Base-by-base conservation (phyloP, 116 monocot species). In the Dioscorea cayenensis region DNA sequence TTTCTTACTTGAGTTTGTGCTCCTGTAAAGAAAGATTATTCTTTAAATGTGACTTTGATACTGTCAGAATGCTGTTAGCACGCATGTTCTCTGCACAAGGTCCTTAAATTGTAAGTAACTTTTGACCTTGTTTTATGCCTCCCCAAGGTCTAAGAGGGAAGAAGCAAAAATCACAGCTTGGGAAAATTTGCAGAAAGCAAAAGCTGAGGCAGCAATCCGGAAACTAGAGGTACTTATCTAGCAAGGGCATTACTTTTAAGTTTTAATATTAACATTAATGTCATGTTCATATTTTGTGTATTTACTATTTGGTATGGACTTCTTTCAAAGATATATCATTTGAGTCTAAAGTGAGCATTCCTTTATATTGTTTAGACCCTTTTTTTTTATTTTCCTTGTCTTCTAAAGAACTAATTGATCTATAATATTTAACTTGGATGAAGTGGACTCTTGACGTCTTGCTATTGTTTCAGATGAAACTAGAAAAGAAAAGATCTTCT, bases 131-230 rank as follows among this genome's bases (percentile, higher is more conserved):
- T 18, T 8, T 9, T 43, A 1, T 43, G 3, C 3, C 35, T 35
- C 35, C 66, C 48, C 43, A 77, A 90, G 94, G 75, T 64, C 66
- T 51, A 87, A 80, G 60, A 84, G 83, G 68, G 92, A 95, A 76
- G 92, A 91, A 83, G 89, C 89, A 8, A 95, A 86, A 78, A 89
- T 95, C 48, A 83, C 81, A 38, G 92, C 89, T 55, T 92, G 95
- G 95, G 92, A 87, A 61, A 91, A 89, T 35, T 69, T 95, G 77
- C 92, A 95, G 72, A 87, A 89, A 73, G 92, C 89, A 36, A 92
- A 95, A 81, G 92, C 92, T 68, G 95, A 95, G 81, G 83, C 89
- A 59, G 82, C 89, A 28, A 85, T 95, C 17, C 71, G 81, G 69
- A 89, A 89, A 73, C 79, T 95, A 71, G 91, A 90, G 89, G 95